These are phyloP conservation scores for Crithidia acanthocephali DNA, from an alignment of 208 protist species.

Conservation along the genomic window DNA sequence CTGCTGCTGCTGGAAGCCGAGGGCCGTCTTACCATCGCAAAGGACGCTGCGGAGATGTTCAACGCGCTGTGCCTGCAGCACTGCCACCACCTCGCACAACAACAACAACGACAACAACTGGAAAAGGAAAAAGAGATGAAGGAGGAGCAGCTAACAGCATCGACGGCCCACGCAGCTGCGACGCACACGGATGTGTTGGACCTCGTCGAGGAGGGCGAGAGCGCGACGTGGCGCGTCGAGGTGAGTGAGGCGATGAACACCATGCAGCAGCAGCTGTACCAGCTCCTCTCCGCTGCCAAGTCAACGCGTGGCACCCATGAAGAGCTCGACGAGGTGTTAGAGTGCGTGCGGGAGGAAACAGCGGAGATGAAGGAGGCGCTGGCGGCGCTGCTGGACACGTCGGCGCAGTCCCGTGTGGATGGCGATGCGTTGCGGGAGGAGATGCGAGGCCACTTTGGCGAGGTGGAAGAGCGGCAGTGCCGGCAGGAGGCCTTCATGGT, in stretches of 20 bases:
- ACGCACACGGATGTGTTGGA: constrained; percentile 14
- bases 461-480: constrained; percentile 18
- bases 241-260: constrained; percentile 16
- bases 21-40: constrained; percentile 35
- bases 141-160: neutral
- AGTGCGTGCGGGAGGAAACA: constrained; percentile 11
- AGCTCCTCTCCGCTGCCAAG: constrained; percentile 5
- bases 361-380: constrained; percentile 9
- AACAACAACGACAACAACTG: neutral
- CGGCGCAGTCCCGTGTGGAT: constrained; percentile 13
- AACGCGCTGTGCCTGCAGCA: neutral
- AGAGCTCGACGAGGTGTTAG: neutral
- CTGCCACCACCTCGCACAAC: neutral
- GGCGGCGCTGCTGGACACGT: constrained; percentile 7
- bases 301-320: neutral
- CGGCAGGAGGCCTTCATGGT: constrained; percentile 21
- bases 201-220: constrained; percentile 14
- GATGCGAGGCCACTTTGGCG: constrained; percentile 5
- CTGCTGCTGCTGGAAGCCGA: constrained; percentile 51
- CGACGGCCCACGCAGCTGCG: neutral
- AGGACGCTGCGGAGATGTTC: constrained; percentile 29
- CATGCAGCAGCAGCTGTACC: constrained; percentile 20
- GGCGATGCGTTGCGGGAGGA: constrained; percentile 13
- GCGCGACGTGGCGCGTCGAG: constrained; percentile 10
- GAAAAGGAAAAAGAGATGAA: too few relatives aligned